Evolutionary conservation across 352 stramenopile genomes (phyloP), one percentile per base, ranked within the genome.

Genomic region (Pythium biforme): DNA sequence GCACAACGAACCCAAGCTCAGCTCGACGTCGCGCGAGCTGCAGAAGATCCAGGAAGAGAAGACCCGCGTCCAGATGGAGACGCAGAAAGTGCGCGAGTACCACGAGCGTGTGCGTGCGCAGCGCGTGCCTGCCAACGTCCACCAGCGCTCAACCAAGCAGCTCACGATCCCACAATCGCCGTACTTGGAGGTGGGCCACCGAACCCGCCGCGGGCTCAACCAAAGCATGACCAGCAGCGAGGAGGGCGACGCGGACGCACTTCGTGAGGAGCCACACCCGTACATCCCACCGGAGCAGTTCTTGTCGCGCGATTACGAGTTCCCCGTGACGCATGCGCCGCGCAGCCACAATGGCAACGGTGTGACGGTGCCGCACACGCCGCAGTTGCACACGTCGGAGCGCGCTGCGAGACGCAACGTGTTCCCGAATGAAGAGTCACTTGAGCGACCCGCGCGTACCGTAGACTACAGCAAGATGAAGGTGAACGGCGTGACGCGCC

Each of bases 31-130:
- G 57, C 80, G 80, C 3, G 84, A 93, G 53, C 40, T 93, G 55
- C 76, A 89, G 22, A 79, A 88, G 55, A 91, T 93, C 54, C 81
- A 89, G 55, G 81, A 89, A 31, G 84, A 93, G 50, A 72, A 82
- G 56, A 69, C 83, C 53, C 74, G 74, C 14, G 27, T 90, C 14
- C 80, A 93, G 48, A 57, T 89, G 17, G 81, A 93, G 58, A 78
- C 77, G 22, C 73, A 88, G 27, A 90, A 90, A 58, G 84, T 90
- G 59, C 79, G 84, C 47, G 82, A 93, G 53, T 90, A 89, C 50
- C 79, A 93, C 51, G 84, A 88, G 55, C 81, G 82, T 27, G 84
- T 76, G 19, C 88, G 88, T 55, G 65, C 81, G 45, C 81, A 93
- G 57, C 75, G 80, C 27, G 71, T 81, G 23, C 76, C 81, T 4